Conservation (phyloP, 495 filamentous ascomycete species). For the Annulohypoxylon bovei region DNA sequence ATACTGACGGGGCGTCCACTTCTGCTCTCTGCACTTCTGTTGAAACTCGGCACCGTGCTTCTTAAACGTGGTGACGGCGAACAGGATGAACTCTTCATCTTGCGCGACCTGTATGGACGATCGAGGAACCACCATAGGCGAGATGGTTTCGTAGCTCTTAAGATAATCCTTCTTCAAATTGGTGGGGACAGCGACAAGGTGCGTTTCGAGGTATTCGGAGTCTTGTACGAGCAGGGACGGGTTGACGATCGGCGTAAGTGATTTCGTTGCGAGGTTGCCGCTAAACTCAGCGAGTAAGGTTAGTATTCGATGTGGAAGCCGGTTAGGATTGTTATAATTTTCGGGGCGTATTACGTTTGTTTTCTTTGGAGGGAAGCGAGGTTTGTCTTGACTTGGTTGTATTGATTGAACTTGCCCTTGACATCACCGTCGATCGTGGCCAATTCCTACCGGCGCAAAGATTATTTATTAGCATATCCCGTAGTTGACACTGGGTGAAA, state of each 20-base stretch:
- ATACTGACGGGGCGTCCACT: slow-evolving; percentile 94
- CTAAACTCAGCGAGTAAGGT: slow-evolving; percentile 54
- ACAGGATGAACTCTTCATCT: slow-evolving; percentile 89
- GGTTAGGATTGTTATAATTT: background rate
- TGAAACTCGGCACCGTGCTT: slow-evolving; percentile 86
- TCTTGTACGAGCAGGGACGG: slow-evolving; percentile 81
- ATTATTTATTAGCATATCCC: slow-evolving; percentile 23
- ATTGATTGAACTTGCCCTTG: slow-evolving; percentile 90
- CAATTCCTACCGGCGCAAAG: slow-evolving; percentile 68
- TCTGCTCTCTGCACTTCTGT: slow-evolving; percentile 86
- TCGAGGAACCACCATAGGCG: slow-evolving; percentile 86
- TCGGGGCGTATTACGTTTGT: slow-evolving; percentile 70
- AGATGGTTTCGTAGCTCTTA: slow-evolving; percentile 85
- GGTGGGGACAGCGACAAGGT: slow-evolving; percentile 86
- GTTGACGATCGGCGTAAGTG: slow-evolving; percentile 85
- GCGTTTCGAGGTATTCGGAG: slow-evolving; percentile 96
- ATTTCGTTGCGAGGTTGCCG: slow-evolving; percentile 93
- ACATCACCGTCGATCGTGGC: slow-evolving; percentile 91
- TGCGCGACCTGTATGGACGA: slow-evolving; percentile 78
- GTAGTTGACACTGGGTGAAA: background rate
- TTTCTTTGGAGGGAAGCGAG: slow-evolving; percentile 82
- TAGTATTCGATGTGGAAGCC: background rate
- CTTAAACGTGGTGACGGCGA: slow-evolving; percentile 91
- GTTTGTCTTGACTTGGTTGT: slow-evolving; percentile 87
- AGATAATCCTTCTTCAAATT: slow-evolving; percentile 85